Evolutionary conservation across 139 green algal species (phyloP).

Genomic region (Chlorella sp.): DNA sequence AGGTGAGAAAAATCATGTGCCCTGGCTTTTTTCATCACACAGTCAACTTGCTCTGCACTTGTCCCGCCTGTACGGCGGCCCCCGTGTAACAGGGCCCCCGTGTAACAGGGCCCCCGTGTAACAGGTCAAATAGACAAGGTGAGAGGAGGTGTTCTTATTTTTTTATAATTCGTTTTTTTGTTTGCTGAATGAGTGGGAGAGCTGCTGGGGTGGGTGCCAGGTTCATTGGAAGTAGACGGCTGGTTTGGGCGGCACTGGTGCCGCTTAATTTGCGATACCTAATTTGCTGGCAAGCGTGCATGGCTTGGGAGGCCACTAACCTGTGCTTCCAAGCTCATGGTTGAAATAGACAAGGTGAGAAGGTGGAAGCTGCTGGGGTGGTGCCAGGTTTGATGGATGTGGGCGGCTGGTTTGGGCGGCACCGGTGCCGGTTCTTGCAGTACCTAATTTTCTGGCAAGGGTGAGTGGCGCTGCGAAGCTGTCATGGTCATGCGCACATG

Average conservation of each 20-base stretch:
- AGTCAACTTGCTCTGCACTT: no score
- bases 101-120: no score
- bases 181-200: neutral
- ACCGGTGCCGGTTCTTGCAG: neutral
- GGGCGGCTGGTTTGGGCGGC: neutral
- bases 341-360: conserved; percentile 51
- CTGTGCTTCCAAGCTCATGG: conserved; percentile 36
- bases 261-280: neutral
- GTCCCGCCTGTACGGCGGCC: no score
- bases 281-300: neutral
- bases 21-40: neutral
- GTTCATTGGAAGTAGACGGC: neutral
- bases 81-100: no score
- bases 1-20: conserved; percentile 27
- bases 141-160: neutral
- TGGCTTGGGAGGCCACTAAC: neutral
- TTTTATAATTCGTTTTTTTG: neutral
- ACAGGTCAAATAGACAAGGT: conserved; percentile 33
- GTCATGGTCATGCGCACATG: no score
- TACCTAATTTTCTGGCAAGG: neutral
- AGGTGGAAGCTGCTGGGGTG: no score
- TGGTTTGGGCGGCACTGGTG: neutral
- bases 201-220: neutral
- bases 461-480: no score
- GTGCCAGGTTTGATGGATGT: neutral